Evolutionary conservation across 78 protist genomes (phyloP).

Genomic region (Acrasis kona): DNA sequence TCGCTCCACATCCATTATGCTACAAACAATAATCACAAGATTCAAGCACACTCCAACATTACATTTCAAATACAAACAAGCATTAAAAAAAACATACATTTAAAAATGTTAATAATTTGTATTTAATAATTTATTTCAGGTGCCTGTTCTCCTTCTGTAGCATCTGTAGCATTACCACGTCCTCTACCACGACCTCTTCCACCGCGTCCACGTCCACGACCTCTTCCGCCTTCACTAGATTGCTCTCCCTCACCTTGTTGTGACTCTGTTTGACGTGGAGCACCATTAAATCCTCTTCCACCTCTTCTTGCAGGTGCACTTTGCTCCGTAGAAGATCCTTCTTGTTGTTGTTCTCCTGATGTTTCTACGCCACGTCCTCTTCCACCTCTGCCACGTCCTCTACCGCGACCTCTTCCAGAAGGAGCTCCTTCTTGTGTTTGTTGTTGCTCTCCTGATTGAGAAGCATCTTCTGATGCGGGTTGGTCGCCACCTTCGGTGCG

Average conservation of each 20-base stretch:
- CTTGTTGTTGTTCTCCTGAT: neutral
- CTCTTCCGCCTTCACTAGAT: neutral
- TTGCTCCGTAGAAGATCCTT: neutral
- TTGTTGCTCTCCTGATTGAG: neutral
- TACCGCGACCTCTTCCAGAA: conserved; percentile 3
- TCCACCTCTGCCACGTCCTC: conserved; percentile 1
- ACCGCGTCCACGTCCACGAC: neutral
- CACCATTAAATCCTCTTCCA: neutral
- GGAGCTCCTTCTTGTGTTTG: neutral
- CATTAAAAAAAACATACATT: no score
- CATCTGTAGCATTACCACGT: no score
- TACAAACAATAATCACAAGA: no score
- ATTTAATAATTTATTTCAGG: no score
- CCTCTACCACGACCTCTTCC: neutral
- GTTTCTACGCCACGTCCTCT: conserved; percentile 6
- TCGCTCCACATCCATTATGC: no score
- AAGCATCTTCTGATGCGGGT: neutral
- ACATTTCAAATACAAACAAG: no score
- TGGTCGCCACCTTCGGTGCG: no score
- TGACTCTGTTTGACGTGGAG: neutral
- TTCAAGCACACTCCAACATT: no score
- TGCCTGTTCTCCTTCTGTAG: no score
- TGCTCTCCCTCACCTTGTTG: neutral
- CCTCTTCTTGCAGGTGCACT: conserved; percentile 3
- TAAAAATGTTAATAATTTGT: no score